Conservation (phyloP, 2,329 filamentous ascomycete genomes). For the Xylariaceae sp. region DNA sequence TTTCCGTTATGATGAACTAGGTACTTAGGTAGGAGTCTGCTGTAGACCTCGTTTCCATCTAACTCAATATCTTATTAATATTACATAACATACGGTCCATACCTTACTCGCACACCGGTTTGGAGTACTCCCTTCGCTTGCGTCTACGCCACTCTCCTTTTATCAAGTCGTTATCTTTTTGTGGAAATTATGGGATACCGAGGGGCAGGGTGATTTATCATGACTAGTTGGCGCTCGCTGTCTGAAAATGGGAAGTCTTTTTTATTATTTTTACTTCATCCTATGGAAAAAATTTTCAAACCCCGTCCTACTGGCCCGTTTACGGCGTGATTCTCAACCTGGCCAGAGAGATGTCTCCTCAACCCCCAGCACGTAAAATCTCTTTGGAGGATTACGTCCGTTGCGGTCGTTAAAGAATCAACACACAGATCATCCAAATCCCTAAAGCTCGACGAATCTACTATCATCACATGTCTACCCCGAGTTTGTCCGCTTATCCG, state of each 20-base stretch:
- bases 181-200: too few species aligned
- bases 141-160: too few species aligned
- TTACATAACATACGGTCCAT: not conserved
- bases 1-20: not conserved
- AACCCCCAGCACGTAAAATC: conserved; percentile 3
- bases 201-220: too few species aligned
- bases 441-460: conserved; percentile 2
- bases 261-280: conserved; percentile 11
- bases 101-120: not conserved
- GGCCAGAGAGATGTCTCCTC: conserved; percentile 4
- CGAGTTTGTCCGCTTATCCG: conserved; percentile 18
- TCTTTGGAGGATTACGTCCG: conserved; percentile 4
- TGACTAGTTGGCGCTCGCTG: too few species aligned
- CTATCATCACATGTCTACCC: not conserved
- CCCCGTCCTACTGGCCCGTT: conserved; percentile 19
- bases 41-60: not conserved
- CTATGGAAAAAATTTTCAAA: conserved; percentile 7
- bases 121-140: too few species aligned
- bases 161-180: too few species aligned
- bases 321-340: conserved; percentile 20
- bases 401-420: not conserved
- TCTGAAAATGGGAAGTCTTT: conserved; percentile 5
- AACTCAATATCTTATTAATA: not conserved
- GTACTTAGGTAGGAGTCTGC: not conserved
- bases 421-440: conserved; percentile 1